phyloP scores from a whole-genome alignment of 2,329 filamentous ascomycete genomes.

The Gnomoniopsis smithogilvyi region DNA sequence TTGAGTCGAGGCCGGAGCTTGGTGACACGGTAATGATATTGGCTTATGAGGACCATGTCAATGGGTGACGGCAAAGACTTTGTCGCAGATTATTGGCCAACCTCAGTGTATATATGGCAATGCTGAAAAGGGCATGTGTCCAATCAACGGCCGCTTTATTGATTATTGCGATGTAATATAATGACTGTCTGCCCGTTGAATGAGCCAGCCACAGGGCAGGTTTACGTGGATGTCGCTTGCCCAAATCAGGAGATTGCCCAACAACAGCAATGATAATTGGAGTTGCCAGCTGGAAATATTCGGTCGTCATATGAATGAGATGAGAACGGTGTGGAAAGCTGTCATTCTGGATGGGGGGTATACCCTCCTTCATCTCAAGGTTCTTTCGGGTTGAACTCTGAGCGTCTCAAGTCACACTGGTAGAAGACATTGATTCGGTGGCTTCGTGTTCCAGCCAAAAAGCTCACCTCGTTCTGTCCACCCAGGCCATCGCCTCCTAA shows the following conservation, averaged over 20 bases:
- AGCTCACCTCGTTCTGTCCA: not conserved
- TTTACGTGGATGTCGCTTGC: not conserved
- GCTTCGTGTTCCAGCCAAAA: not conserved
- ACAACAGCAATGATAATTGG: not conserved
- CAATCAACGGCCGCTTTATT: not conserved
- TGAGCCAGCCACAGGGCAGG: not conserved
- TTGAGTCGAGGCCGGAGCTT: conserved; percentile 7
- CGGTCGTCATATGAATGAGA: not conserved
- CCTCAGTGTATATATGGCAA: not conserved
- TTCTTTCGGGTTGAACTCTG: too few species aligned
- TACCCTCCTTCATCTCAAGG: not conserved
- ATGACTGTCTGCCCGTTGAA: not conserved
- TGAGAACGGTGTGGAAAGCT: not conserved
- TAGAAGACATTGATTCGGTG: not conserved
- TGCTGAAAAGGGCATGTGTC: not conserved
- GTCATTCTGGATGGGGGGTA: not conserved
- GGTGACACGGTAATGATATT: conserved; percentile 1
- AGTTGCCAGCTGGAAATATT: not conserved
- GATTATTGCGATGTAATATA: not conserved
- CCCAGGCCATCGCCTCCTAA: not conserved
- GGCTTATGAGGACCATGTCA: not conserved
- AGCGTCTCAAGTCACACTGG: not conserved
- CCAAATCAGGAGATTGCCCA: not conserved
- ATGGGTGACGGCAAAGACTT: not conserved
- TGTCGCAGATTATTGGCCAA: not conserved